A percentile compares a stretch with the other conserved stretches of the same genome.
Evolutionary conservation across 768 basidiomycete genomes (phyloP).

Genomic region (Panaeolus cyanescens): DNA sequence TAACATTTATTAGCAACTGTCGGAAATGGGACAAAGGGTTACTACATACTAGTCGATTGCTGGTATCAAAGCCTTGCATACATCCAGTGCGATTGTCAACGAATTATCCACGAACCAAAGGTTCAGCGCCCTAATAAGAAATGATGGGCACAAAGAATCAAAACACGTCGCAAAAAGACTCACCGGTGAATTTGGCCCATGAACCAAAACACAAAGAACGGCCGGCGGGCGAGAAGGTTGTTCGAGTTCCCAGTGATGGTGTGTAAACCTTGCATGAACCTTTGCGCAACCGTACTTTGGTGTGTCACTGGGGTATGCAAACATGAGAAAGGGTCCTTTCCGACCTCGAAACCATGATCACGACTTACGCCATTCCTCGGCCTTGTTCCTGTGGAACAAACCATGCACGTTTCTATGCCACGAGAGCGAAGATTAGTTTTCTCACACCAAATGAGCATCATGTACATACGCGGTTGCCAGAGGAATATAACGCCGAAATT

Average conservation of each 20-base stretch:
- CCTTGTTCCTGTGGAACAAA: conserved; percentile 54
- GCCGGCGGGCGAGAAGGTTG: conserved; percentile 54
- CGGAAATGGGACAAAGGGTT: conserved; percentile 4
- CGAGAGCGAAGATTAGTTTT: not conserved
- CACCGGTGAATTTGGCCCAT: conserved; percentile 69
- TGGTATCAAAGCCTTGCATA: conserved; percentile 59
- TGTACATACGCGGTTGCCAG: conserved; percentile 52
- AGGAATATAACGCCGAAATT: conserved; percentile 67
- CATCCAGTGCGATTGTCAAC: conserved; percentile 60
- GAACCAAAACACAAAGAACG: conserved; percentile 76
- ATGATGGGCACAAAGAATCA: conserved; percentile 8
- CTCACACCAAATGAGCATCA: not conserved
- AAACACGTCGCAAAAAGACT: too few relatives aligned
- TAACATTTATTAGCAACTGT: conserved; percentile 10
- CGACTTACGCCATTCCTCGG: conserved; percentile 65
- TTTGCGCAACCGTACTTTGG: conserved; percentile 59
- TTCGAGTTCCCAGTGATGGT: conserved; percentile 57
- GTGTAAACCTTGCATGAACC: conserved; percentile 59
- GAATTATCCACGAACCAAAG: conserved; percentile 65
- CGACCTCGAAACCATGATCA: conserved; percentile 15
- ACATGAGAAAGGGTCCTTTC: conserved; percentile 3
- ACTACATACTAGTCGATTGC: conserved; percentile 55
- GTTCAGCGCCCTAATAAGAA: conserved; percentile 44
- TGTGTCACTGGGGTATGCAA: conserved; percentile 48
- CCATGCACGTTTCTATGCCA: conserved; percentile 41